Evolutionary conservation across 306 rosid species (phyloP), one percentile per base, ranked within the genome.

Genomic region (Hippophae tibetana): DNA sequence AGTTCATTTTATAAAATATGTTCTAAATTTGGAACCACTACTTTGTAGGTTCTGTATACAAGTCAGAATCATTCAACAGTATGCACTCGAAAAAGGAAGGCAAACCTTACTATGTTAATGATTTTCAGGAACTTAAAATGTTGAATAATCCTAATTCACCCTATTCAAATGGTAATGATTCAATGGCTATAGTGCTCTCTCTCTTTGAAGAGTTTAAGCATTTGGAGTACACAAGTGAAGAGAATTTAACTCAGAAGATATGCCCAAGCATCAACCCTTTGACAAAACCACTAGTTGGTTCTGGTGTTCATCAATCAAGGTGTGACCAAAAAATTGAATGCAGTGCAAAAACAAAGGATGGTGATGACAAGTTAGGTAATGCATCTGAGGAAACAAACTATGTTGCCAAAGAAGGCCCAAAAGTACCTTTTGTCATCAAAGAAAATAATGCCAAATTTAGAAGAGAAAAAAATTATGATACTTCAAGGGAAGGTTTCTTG

Each of bases 21-120:
- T 43, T 13, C 40, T 43, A 58, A 58, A 14, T 43, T 10, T 8
- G 47, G 58, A 54, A 31, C 47, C 25, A 23, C 49, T 31, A n/a
- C 41, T 18, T 43, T 50, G 43, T 67, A 54, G 70, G 64, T 27
- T 12, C 70, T 43, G 52, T 58, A 6, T 38, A 43, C 46, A 58
- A 63, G 62, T 58, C 74, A 14, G 65, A 62, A 47, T 76, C 69
- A 63, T 53, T 67, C 42, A 48, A 54, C 31, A 6, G 3, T 43
- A 58, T 12, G 6, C 43, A 47, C 52, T 18, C 61, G 7, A 66
- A 62, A 54, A 18, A 58, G 48, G 58, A 58, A 59, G 58, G 50
- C 26, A 62, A 43, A 47, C 43, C 49, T 13, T 42, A 44, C 31
- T 41, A 68, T 51, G 57, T 38, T 42, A 23, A 38, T 38, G 41